phyloP scores from a whole-genome alignment of 1,139 yeast genomes.

The Geotrichum reessii region DNA sequence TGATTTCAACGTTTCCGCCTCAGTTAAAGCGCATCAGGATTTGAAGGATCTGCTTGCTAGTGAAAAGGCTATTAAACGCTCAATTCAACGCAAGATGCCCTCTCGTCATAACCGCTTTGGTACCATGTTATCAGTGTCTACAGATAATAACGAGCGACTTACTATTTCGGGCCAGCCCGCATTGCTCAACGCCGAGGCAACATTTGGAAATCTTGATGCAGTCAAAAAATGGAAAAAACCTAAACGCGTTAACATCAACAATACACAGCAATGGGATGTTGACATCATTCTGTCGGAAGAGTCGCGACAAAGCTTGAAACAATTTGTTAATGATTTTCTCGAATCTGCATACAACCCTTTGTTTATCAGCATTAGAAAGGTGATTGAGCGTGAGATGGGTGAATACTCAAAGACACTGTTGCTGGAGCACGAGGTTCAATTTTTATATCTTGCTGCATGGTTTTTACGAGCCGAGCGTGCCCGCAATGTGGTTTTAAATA shows the following conservation, averaged over 20 bases:
- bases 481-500: constrained; percentile 16
- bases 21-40: constrained; percentile 19
- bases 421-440: constrained; percentile 42
- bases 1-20: constrained; percentile 8
- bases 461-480: constrained; percentile 43
- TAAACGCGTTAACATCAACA: constrained; percentile 39
- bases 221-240: constrained; percentile 60
- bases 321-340: constrained; percentile 53
- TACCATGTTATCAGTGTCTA: constrained; percentile 65
- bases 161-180: constrained; percentile 78
- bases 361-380: constrained; percentile 48
- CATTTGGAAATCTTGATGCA: constrained; percentile 57
- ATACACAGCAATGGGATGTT: constrained; percentile 28
- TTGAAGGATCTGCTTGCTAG: constrained; percentile 51
- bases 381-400: constrained; percentile 43
- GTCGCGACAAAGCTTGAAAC: constrained; percentile 37
- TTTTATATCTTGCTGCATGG: constrained; percentile 66
- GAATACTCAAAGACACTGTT: constrained; percentile 25
- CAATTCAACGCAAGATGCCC: constrained; percentile 37
- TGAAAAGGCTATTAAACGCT: constrained; percentile 52
- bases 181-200: constrained; percentile 42
- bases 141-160: constrained; percentile 51
- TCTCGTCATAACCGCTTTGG: constrained; percentile 92
- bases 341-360: constrained; percentile 75
- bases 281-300: constrained; percentile 34